phyloP scores from a whole-genome alignment of 352 stramenopile species.

The Globisporangium heterothallicum region DNA sequence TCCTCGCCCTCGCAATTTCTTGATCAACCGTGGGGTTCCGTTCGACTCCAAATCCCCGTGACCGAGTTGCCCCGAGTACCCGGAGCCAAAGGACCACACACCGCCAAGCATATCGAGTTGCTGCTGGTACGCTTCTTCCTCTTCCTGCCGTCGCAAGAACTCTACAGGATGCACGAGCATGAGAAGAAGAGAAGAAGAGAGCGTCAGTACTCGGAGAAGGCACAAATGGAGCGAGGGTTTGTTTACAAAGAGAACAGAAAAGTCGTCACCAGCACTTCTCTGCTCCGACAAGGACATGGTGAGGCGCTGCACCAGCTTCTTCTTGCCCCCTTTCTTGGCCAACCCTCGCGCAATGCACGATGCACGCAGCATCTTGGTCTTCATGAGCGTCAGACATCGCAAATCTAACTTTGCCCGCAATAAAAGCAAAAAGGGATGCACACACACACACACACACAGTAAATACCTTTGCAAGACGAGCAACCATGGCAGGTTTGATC shows the following conservation, averaged over 20 bases:
- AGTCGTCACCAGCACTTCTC: slow-evolving; percentile 36
- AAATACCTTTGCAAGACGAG: background rate
- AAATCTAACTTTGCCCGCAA: slow-evolving; percentile 49
- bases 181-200: background rate
- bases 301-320: slow-evolving; percentile 46
- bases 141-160: slow-evolving; percentile 42
- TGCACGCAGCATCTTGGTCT: slow-evolving; percentile 77
- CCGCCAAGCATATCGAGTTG: slow-evolving; percentile 77
- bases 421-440: background rate
- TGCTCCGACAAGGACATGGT: slow-evolving; percentile 58
- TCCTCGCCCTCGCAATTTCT: slow-evolving; percentile 52
- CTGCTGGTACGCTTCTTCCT: slow-evolving; percentile 63
- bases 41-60: slow-evolving; percentile 65
- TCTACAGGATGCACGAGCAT: slow-evolving; percentile 41
- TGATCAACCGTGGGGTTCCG: slow-evolving; percentile 54
- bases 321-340: slow-evolving; percentile 60
- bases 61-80: slow-evolving; percentile 61
- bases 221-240: too few species aligned
- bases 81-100: slow-evolving; percentile 79
- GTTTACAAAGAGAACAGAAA: background rate
- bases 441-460: background rate
- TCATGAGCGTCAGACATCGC: slow-evolving; percentile 76
- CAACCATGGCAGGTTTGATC: background rate
- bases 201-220: too few species aligned
- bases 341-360: slow-evolving; percentile 67